Conservation (phyloP, 192 early-diverging fungal species). For the Coemansia sp. region DNA sequence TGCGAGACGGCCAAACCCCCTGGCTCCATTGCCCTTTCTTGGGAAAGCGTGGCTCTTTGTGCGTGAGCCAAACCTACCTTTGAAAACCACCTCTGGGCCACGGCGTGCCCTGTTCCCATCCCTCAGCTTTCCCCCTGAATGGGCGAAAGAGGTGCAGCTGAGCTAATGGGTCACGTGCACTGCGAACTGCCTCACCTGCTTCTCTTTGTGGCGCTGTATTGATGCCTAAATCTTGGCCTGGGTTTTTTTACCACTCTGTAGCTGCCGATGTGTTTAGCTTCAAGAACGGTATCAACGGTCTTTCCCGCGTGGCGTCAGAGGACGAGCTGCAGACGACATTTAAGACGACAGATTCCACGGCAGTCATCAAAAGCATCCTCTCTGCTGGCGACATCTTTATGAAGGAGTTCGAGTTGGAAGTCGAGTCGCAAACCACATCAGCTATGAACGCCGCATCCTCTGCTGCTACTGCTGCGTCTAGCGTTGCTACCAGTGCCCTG, state of each 20-base stretch:
- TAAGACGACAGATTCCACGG: slow-evolving; percentile 35
- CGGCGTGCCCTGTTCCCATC: background rate
- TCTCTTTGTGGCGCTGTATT: background rate
- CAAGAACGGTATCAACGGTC: slow-evolving; percentile 11
- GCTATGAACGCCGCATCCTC: slow-evolving; percentile 34
- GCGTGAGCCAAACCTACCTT: background rate
- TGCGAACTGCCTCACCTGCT: background rate
- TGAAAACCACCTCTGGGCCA: background rate
- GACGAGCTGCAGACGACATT: slow-evolving; percentile 42
- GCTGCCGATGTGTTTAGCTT: slow-evolving; percentile 41
- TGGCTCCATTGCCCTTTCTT: background rate
- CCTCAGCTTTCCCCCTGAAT: background rate
- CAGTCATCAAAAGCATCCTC: slow-evolving; percentile 48
- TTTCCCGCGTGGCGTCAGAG: slow-evolving; percentile 28
- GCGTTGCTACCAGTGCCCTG: slow-evolving; percentile 35
- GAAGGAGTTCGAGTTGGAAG: slow-evolving; percentile 46
- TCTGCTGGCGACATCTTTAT: slow-evolving; percentile 28
- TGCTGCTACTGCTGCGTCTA: slow-evolving; percentile 44
- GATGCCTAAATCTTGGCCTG: background rate
- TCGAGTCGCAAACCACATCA: slow-evolving; percentile 43
- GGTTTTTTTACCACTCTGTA: slow-evolving; percentile 3
- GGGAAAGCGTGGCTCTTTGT: background rate
- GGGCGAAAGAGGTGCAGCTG: background rate
- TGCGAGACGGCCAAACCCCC: background rate
- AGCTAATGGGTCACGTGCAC: background rate